Conservation (phyloP, 345 rosid genomes). For the Rhodomyrtus tomentosa region DNA sequence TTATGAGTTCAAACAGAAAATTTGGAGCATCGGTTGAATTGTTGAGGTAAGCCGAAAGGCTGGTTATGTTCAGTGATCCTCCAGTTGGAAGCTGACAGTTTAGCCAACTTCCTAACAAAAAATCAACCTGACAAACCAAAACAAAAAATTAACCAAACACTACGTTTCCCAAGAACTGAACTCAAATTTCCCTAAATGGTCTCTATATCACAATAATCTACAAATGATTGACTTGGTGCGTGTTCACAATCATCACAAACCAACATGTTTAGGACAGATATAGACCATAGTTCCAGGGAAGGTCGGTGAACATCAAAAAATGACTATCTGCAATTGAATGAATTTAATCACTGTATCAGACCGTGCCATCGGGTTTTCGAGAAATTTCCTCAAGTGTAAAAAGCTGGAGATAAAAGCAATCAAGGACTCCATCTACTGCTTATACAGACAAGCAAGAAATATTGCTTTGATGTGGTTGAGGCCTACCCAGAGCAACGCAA, state of each 20-base stretch:
- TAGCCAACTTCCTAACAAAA: slow-evolving; percentile 79
- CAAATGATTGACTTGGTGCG: background rate
- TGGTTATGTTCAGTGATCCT: slow-evolving; percentile 61
- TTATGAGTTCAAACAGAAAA: slow-evolving; percentile 64
- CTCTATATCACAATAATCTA: background rate
- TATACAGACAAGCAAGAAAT: background rate
- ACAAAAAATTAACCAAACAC: background rate
- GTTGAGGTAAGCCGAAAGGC: slow-evolving; percentile 58
- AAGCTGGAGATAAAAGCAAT: background rate
- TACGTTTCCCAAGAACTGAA: background rate
- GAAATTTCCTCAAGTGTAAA: background rate
- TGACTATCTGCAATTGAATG: background rate
- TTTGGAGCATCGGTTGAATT: slow-evolving; percentile 72
- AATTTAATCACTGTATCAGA: background rate
- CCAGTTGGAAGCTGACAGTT: slow-evolving; percentile 69
- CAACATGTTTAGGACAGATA: background rate
- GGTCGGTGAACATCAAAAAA: background rate
- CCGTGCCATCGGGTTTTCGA: background rate
- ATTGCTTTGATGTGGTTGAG: background rate
- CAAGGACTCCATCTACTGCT: background rate
- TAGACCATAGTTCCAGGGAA: background rate
- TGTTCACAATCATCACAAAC: background rate
- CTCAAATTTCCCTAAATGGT: background rate
- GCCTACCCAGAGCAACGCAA: background rate
- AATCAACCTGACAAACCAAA: slow-evolving; percentile 48